Evolutionary conservation across 176 grass and related monocot genomes (phyloP).

Genomic region (Thinopyrum elongatum): DNA sequence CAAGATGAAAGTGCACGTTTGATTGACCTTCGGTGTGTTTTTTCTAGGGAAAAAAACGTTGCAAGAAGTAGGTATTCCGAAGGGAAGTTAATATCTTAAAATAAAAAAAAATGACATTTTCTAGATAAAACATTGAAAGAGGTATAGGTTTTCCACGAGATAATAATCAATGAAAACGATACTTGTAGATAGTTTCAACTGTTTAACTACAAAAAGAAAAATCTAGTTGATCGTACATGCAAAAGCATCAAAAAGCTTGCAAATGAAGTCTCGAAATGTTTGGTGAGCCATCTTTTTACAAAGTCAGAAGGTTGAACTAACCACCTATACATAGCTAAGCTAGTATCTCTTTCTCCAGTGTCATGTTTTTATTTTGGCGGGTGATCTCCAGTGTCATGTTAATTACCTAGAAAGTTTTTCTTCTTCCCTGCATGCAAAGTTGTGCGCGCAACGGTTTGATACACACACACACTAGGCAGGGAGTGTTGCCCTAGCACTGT

Average conservation of each 20-base stretch:
- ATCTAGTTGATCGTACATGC: too few species aligned
- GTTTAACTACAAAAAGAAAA: not conserved
- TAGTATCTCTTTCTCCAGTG: not conserved
- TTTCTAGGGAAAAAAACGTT: too few species aligned
- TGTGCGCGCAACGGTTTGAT: not conserved
- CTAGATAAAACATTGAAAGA: not conserved
- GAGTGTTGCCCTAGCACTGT: not conserved
- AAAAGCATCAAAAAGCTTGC: not conserved
- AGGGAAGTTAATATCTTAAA: too few species aligned
- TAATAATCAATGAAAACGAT: slow-evolving; percentile 11
- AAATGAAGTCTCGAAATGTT: slow-evolving; percentile 32
- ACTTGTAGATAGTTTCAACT: not conserved
- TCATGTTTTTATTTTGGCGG: not conserved
- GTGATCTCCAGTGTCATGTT: not conserved
- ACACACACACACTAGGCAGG: not conserved
- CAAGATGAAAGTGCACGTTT: too few species aligned
- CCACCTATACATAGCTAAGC: not conserved
- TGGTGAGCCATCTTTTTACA: slow-evolving; percentile 12
- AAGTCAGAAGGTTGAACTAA: not conserved
- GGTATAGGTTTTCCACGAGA: not conserved
- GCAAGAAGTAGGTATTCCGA: too few species aligned
- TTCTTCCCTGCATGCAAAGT: not conserved
- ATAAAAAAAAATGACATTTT: too few species aligned
- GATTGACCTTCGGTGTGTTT: too few species aligned
- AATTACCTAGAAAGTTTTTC: not conserved